Evolutionary conservation across 768 basidiomycete species (phyloP).

Genomic region (Russula compacta): DNA sequence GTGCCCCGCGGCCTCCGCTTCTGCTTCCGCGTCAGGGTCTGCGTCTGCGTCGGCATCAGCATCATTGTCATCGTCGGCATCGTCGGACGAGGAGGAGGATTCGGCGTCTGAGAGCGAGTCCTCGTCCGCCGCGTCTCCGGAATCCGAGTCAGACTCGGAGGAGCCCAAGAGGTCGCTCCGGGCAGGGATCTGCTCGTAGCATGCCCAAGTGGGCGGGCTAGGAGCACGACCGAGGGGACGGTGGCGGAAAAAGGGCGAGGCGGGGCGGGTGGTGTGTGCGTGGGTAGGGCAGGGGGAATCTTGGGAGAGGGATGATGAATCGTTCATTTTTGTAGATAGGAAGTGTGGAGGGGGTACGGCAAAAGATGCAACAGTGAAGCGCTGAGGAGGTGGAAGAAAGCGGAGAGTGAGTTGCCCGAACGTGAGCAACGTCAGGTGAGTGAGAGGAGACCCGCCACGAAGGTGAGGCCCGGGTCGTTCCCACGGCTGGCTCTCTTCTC

Average conservation of each 20-base stretch:
- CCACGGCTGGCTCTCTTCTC: conserved; percentile 1
- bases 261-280: conserved; percentile 11
- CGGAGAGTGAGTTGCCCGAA: too few species aligned
- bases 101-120: conserved; percentile 16
- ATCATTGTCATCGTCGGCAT: not conserved
- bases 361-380: too few species aligned
- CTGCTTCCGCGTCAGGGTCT: conserved; percentile 20
- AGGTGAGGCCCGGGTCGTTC: not conserved
- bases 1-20: conserved; percentile 25
- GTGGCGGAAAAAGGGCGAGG: conserved; percentile 46
- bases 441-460: not conserved
- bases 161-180: conserved; percentile 11
- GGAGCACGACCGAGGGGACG: conserved; percentile 73
- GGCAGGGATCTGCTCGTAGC: conserved; percentile 74
- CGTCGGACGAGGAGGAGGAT: conserved; percentile 31
- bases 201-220: conserved; percentile 81
- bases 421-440: too few species aligned
- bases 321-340: not conserved
- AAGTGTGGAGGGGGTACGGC: too few species aligned
- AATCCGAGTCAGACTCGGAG: conserved; percentile 31
- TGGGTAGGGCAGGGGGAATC: conserved; percentile 10
- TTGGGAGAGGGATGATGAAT: conserved; percentile 5
- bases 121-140: conserved; percentile 10
- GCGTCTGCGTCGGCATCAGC: conserved; percentile 24
- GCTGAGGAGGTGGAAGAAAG: not conserved